Evolutionary conservation across 78 protist species (phyloP), one percentile per base, ranked within the genome.

Genomic region (Dictyostelium citrinum): DNA sequence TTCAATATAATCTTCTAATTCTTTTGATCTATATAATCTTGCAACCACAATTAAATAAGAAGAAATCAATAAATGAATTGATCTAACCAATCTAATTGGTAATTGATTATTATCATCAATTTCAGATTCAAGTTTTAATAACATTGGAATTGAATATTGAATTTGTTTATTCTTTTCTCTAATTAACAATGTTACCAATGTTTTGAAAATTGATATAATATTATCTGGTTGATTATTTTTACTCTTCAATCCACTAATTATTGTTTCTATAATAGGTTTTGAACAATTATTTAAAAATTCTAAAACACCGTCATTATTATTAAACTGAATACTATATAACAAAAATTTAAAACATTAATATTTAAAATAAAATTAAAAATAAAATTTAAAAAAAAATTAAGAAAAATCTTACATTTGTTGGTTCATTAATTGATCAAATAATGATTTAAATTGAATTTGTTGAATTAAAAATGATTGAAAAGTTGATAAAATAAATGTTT

Each of bases 71-170:
- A 78, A 31, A 31, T 88, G 77, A 49, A 88, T 79, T 12, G 93
- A 88, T 27, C 93, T 27, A 10, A 77, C 49, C 12, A 88, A n/a
- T 33, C 93, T 35, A 29, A 88, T 58, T 60, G 92, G 83, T 29
- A 60, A 27, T n/a, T 16, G 8, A 9, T 35, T 67, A 4, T 3
- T 9, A 39, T 27, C 45, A 12, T 43, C 24, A 7, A 76, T 14
- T 37, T 37, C 24, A 6, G 27, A 64, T 46, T 88, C 80, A 20
- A 88, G 58, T 61, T 49, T 45, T 31, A 88, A 88, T 14, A 88
- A 39, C 93, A 78, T 88, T 39, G 93, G 93, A 16, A 88, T 68
- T 5, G 93, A 61, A 35, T 88, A 35, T 46, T 78, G 85, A 24
- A 88, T 11, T 46, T 88, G 84, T 43, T 78, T 88, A 20, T 35